These are phyloP conservation scores for Stachybotrys elegans DNA, from an alignment of 2,329 filamentous ascomycete species.

Conservation along the genomic window DNA sequence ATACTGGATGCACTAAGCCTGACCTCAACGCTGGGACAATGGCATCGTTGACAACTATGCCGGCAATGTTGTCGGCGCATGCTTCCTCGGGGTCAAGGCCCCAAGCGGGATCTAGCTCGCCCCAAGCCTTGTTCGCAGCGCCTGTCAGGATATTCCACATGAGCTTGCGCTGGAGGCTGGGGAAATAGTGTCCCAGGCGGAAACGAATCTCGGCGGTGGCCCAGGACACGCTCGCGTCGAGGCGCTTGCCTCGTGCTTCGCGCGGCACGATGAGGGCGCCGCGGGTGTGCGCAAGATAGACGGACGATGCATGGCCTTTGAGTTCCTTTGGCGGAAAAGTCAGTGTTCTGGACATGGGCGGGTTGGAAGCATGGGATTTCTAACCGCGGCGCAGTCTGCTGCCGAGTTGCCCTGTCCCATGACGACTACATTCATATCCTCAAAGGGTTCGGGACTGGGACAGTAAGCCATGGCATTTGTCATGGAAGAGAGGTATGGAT, in stretches of 20 bases:
- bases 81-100: conserved; percentile 8
- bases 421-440: conserved; percentile 16
- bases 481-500: too few species aligned
- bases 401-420: conserved; percentile 21
- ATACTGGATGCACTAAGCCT: conserved; percentile 8
- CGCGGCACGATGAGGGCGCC: conserved; percentile 16
- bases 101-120: conserved; percentile 13
- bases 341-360: neutral
- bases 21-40: conserved; percentile 12
- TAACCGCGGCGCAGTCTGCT: conserved; percentile 16
- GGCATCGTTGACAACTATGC: conserved; percentile 13
- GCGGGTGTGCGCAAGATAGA: conserved; percentile 18
- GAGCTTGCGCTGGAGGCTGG: conserved; percentile 12
- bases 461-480: too few species aligned
- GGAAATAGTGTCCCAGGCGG: conserved; percentile 12
- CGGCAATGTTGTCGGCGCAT: conserved; percentile 11
- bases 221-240: conserved; percentile 14
- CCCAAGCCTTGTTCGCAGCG: conserved; percentile 14
- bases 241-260: conserved; percentile 12
- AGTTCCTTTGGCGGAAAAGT: conserved; percentile 11
- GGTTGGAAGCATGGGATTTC: neutral
- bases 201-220: conserved; percentile 11
- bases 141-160: conserved; percentile 15
- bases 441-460: conserved; percentile 4
- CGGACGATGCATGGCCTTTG: conserved; percentile 9